Evolutionary conservation across 768 basidiomycete genomes (phyloP), one percentile per base, ranked within the genome.

Genomic region (Amanita thiersii): DNA sequence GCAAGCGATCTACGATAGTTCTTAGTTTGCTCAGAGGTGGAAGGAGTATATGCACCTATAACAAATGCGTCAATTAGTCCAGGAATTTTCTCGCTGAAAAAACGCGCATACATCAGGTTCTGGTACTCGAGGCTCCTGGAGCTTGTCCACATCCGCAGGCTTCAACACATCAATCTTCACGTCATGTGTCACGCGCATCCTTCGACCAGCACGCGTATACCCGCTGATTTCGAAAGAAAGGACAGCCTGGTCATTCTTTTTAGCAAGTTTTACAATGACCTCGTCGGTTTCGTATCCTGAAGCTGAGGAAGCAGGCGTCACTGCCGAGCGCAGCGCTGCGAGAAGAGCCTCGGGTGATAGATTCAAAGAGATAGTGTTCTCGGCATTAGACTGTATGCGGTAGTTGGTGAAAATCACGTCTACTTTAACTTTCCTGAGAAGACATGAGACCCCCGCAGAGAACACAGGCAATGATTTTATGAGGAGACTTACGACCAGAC

Each of bases 331-430:
- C n/a, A 93, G 69, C 0, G 85, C 85, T 0, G 74, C 73, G 8
- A 86, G 69, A 2, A 93, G 71, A 0, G 86, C 79, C 43, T 89
- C 89, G 4, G 83, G 70, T 2, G 77, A 68, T 19, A 92, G 61
- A n/a, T 72, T 62, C 51, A 91, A 62, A 2, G 81, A 81, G 47
- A 93, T 92, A 51, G 81, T 78, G 59, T 93, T 90, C 23, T 75
- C 64, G 2, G 85, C 73, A 52, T 90, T 90, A 15, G 89, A 91
- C 53, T 91, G 84, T 52, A 93, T 88, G 32, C 87, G 80, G 57
- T 91, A 88, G 46, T 77, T 69, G 1, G 68, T 71, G 61, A 90
- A 87, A 7, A 90, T 54, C 0, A 85, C 74, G 28, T 72, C 66
- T 6, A 78, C 70, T 57, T 79, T 81, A 52, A 84, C 73, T 50